Conservation (phyloP, 495 filamentous ascomycete genomes). For the Beverwykella pulmonaria region DNA sequence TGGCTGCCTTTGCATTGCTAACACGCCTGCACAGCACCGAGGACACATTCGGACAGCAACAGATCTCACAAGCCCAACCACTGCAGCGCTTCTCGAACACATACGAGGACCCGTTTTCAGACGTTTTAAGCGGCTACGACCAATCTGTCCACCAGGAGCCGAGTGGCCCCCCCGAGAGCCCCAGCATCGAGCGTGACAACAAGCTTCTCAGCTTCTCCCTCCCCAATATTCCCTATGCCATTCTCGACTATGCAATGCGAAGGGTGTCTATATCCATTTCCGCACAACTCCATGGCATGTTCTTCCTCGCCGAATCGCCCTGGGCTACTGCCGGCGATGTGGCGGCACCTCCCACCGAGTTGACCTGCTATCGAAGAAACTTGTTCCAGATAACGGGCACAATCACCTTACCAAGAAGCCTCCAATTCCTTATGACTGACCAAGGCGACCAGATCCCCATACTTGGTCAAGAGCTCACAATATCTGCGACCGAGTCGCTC, state of each 20-base stretch:
- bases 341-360: constrained; percentile 69
- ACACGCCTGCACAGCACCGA: constrained; percentile 36
- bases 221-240: constrained; percentile 66
- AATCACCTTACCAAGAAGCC: constrained; percentile 71
- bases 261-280: constrained; percentile 65
- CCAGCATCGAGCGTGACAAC: constrained; percentile 66
- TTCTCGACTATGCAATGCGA: constrained; percentile 69
- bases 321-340: constrained; percentile 67
- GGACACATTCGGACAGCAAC: constrained; percentile 31
- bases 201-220: constrained; percentile 80
- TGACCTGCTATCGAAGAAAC: constrained; percentile 91
- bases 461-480: constrained; percentile 71
- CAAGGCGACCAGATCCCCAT: constrained; percentile 75
- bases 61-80: constrained; percentile 36
- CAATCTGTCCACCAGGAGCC: constrained; percentile 41
- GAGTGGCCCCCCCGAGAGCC: constrained; percentile 41
- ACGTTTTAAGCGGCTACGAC: constrained; percentile 49
- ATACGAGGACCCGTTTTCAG: constrained; percentile 50
- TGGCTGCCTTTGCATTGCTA: constrained; percentile 26
- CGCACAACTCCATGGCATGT: constrained; percentile 91
- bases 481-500: constrained; percentile 87
- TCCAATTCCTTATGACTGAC: constrained; percentile 75
- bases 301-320: constrained; percentile 86
- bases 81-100: constrained; percentile 47
- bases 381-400: constrained; percentile 86